phyloP scores from a whole-genome alignment of 2,329 filamentous ascomycete genomes.

The Laburnicola sp. region DNA sequence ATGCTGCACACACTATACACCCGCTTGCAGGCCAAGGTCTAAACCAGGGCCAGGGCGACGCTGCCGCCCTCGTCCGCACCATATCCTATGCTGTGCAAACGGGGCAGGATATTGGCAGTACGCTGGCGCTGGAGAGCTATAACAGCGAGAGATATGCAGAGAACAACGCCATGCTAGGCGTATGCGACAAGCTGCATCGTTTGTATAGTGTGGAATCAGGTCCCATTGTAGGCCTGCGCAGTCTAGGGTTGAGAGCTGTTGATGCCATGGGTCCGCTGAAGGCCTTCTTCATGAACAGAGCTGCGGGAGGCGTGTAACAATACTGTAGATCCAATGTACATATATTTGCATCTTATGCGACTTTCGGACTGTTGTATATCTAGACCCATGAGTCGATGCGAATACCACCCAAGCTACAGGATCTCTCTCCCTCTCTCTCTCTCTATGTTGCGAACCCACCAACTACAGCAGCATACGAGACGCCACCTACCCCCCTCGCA shows the following conservation, averaged over 20 bases:
- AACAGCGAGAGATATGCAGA: slow-evolving; percentile 76
- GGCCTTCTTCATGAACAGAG: slow-evolving; percentile 78
- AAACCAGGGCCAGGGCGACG: slow-evolving; percentile 90
- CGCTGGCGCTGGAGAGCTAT: slow-evolving; percentile 79
- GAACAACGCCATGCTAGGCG: slow-evolving; percentile 77
- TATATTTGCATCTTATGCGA: slow-evolving; percentile 13
- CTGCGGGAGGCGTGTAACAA: slow-evolving; percentile 46
- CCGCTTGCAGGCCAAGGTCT: slow-evolving; percentile 92
- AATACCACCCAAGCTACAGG: too few relatives aligned
- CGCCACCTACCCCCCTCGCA: too few relatives aligned
- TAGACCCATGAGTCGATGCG: too few relatives aligned
- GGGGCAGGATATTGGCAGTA: slow-evolving; percentile 83
- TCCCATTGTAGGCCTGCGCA: slow-evolving; percentile 78
- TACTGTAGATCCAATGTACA: slow-evolving; percentile 10
- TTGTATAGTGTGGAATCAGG: slow-evolving; percentile 80
- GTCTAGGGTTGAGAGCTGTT: slow-evolving; percentile 74
- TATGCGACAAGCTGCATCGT: slow-evolving; percentile 89
- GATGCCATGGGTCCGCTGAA: slow-evolving; percentile 77
- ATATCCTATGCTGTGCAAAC: slow-evolving; percentile 77
- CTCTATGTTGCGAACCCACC: too few relatives aligned
- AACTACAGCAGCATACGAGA: too few relatives aligned
- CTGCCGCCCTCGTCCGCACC: slow-evolving; percentile 73
- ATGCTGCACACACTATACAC: slow-evolving; percentile 93
- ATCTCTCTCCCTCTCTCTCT: too few relatives aligned
- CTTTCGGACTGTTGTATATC: neutral